phyloP scores from a whole-genome alignment of 176 grass and related monocot species.

The Hyparrhenia diplandra region DNA sequence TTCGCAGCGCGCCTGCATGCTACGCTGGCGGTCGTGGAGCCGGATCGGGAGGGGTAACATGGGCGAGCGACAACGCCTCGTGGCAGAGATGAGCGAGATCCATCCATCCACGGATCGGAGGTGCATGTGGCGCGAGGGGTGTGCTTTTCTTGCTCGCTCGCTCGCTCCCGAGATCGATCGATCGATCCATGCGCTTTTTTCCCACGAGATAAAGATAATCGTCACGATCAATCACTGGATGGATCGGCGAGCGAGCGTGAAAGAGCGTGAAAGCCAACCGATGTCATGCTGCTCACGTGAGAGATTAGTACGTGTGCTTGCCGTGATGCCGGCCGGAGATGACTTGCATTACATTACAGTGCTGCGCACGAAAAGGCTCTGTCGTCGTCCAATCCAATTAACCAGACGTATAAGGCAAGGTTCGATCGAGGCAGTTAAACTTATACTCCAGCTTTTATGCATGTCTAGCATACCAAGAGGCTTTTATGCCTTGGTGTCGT shows the following conservation, averaged over 20 bases:
- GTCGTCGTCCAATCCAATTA: not conserved
- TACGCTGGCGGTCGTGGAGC: not conserved
- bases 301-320: not conserved
- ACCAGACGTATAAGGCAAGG: not conserved
- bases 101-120: not conserved
- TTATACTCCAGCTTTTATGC: too few species aligned
- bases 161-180: not conserved
- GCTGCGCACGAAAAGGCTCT: not conserved
- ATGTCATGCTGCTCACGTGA: not conserved
- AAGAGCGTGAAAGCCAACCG: not conserved
- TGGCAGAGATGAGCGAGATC: conserved; percentile 11
- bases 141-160: not conserved
- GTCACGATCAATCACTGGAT: not conserved
- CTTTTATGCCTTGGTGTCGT: too few species aligned
- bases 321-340: not conserved
- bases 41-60: not conserved
- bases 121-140: conserved; percentile 11
- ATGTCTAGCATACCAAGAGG: too few species aligned
- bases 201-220: not conserved
- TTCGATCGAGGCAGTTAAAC: too few species aligned
- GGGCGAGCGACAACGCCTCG: conserved; percentile 24
- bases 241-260: not conserved
- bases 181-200: not conserved
- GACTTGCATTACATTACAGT: not conserved
- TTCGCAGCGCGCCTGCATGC: too few species aligned